Percentiles rank a stretch among this genome's conserved stretches.
Evolutionary conservation across 2,329 filamentous ascomycete genomes (phyloP).

Genomic region (Neonectria punicea): DNA sequence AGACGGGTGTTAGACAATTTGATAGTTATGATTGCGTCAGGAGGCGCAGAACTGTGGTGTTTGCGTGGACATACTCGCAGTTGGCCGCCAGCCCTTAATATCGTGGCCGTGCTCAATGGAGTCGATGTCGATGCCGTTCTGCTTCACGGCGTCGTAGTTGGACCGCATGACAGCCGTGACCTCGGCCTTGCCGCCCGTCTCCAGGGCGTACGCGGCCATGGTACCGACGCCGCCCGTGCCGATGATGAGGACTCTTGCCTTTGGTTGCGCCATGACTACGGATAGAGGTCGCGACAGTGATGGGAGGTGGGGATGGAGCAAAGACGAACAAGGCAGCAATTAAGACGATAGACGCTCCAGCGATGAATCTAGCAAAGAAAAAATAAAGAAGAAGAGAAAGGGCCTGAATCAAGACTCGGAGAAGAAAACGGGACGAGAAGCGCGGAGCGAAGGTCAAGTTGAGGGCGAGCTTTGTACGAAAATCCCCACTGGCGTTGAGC

Average conservation of each 20-base stretch:
- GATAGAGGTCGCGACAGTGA: neutral
- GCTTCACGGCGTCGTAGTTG: slow-evolving; percentile 60
- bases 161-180: slow-evolving; percentile 67
- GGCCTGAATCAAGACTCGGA: neutral
- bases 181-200: slow-evolving; percentile 59
- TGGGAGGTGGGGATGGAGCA: neutral
- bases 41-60: neutral
- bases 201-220: slow-evolving; percentile 65
- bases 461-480: neutral
- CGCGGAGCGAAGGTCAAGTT: neutral
- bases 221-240: slow-evolving; percentile 67
- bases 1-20: neutral
- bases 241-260: slow-evolving; percentile 60
- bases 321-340: neutral
- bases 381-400: neutral
- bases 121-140: slow-evolving; percentile 63
- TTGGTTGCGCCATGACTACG: slow-evolving; percentile 29
- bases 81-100: slow-evolving; percentile 60
- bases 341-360: neutral
- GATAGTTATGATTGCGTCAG: neutral
- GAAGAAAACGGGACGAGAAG: neutral
- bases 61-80: slow-evolving; percentile 45
- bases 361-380: neutral
- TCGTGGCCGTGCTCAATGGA: slow-evolving; percentile 63
- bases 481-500: neutral